Base-by-base conservation (phyloP, 805 yeast species). In the Alloascoidea hylecoeti region DNA sequence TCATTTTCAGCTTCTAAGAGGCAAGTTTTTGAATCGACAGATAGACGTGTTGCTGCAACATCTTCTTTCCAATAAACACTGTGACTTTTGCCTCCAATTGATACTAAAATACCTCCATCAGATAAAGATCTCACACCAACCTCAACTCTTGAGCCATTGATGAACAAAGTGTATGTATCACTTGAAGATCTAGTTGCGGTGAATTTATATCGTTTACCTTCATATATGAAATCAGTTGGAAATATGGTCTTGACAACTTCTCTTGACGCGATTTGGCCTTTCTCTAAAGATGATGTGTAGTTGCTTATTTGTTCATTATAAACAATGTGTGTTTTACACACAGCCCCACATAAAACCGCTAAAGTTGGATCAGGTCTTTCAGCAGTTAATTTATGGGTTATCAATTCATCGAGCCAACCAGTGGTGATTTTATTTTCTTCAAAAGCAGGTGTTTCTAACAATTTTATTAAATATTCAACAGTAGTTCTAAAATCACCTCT, bases 401-500 rank as follows among this genome's bases (percentile, higher is more conserved):
- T 92, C 52, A 92, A 73, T 61, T 89, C 97, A 60, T 92, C 98
- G 53, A 92, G 75, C 99, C 99, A 92, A 40, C 97, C 97, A 41
- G 99, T 92, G 42, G 98, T 92, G 52, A 92, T 89, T 36, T 92
- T 89, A 61, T 92, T 94, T 41, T 80, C 86, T 63, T 86, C 96
- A 51, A 92, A 92, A 56, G 82, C 98, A 39, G 95, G 92, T 16
- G 98, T 88, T 64, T 92, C 97, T 51, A 92, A 70, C 49, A 92
- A 70, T 58, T 89, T 89, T 61, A 94, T 92, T 53, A 92, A 72
- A 56, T 92, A 92, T 63, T 92, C 99, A 46, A 89, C 96, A 13
- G 98, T 92, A 18, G 99, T 92, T 61, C 95, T 75, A 70, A 92
- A 92, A 53, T 92, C 98, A 72, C 99, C 98, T 61, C 98, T 78